Conservation (phyloP, 2,329 filamentous ascomycete genomes). For the Bipolaris zeicola region DNA sequence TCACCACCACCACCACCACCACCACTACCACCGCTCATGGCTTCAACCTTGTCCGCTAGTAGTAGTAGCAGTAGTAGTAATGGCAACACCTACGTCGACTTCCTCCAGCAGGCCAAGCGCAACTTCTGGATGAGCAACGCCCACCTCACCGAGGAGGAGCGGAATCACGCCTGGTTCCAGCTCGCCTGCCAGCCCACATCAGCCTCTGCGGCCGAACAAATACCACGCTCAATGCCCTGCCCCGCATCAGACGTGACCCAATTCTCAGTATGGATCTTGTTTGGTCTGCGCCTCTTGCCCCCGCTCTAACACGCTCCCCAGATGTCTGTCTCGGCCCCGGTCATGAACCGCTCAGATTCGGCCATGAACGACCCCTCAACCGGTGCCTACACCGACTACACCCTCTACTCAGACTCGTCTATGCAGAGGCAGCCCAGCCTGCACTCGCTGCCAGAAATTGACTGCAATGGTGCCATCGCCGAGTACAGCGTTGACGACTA, state of each 20-base stretch:
- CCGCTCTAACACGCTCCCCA: constrained; percentile 38
- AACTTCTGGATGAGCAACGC: constrained; percentile 43
- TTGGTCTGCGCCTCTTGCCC: constrained; percentile 31
- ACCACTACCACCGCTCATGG: constrained; percentile 27
- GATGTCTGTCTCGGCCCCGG: constrained; percentile 40
- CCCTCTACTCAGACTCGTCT: constrained; percentile 36
- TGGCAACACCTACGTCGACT: constrained; percentile 27
- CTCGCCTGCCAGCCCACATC: constrained; percentile 28
- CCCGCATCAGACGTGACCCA: constrained; percentile 29
- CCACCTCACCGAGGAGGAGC: constrained; percentile 43
- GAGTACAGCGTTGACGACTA: constrained; percentile 49
- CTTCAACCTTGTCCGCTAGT: constrained; percentile 30
- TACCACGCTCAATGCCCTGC: constrained; percentile 44
- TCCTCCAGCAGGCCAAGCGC: constrained; percentile 46
- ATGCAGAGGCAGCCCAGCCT: constrained; percentile 28
- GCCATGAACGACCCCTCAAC: constrained; percentile 31
- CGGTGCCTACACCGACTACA: constrained; percentile 39
- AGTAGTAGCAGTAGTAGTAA: constrained; percentile 25
- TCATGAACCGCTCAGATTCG: constrained; percentile 41
- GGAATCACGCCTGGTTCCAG: constrained; percentile 44
- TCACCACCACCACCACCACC: constrained; percentile 6
- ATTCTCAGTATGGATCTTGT: constrained; percentile 41
- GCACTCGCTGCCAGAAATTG: constrained; percentile 33
- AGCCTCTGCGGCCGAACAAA: constrained; percentile 34
- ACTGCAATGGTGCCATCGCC: constrained; percentile 27